Percentiles rank a stretch among this genome's conserved stretches.
Evolutionary conservation across 345 rosid species (phyloP).

Genomic region (Crucihimalaya himalaica): DNA sequence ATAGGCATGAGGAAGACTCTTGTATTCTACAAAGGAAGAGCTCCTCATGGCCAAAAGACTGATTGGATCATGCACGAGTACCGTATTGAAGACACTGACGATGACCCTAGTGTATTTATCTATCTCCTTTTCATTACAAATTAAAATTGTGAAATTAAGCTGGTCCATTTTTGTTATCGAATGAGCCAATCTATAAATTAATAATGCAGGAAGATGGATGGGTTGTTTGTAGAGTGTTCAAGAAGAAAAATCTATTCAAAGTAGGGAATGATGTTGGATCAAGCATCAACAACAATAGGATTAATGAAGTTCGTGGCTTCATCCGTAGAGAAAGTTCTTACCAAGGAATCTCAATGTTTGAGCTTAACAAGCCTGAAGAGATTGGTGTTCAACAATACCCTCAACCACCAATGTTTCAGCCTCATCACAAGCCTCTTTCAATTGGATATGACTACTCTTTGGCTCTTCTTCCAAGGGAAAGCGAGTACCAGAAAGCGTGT

Average conservation of each 20-base stretch:
- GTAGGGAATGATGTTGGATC: constrained; percentile 55
- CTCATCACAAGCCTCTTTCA: constrained; percentile 44
- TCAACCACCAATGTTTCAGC: constrained; percentile 31
- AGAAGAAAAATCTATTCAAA: constrained; percentile 88
- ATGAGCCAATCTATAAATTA: neutral
- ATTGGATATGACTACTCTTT: constrained; percentile 45
- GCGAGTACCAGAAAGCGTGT: constrained; percentile 58
- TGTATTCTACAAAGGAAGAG: constrained; percentile 93
- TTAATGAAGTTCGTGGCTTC: constrained; percentile 45
- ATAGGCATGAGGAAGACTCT: constrained; percentile 99
- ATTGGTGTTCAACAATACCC: constrained; percentile 60
- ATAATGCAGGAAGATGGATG: constrained; percentile 89
- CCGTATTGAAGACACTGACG: constrained; percentile 81
- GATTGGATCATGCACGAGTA: constrained; percentile 99
- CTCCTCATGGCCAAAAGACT: constrained; percentile 94
- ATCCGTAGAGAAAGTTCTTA: constrained; percentile 53
- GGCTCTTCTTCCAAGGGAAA: constrained; percentile 43
- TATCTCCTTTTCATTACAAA: neutral
- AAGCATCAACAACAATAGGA: constrained; percentile 42
- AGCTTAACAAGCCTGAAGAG: constrained; percentile 62
- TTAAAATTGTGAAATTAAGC: neutral
- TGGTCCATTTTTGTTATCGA: neutral
- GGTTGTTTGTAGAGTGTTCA: constrained; percentile 92
- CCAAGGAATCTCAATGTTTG: constrained; percentile 44
- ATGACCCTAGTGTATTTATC: constrained; percentile 58